Percentiles rank a stretch among this genome's conserved stretches.
These are phyloP conservation scores for Sporothrix luriei DNA, from an alignment of 2,329 filamentous ascomycete species.

Conservation along the genomic window DNA sequence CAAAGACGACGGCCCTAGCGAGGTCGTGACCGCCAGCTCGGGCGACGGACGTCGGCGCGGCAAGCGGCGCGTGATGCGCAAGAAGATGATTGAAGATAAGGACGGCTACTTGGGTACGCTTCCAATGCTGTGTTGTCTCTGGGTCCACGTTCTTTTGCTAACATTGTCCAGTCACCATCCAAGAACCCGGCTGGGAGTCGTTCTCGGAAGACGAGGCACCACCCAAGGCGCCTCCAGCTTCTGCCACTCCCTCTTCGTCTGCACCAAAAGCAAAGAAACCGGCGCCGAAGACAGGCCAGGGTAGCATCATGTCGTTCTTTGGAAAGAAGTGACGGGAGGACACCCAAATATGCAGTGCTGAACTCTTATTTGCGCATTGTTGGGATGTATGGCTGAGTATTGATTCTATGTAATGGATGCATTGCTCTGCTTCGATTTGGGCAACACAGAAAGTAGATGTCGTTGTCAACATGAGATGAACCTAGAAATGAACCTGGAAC, in stretches of 20 bases:
- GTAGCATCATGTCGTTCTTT: constrained; percentile 92
- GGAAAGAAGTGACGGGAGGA: constrained; percentile 64
- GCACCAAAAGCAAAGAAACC: constrained; percentile 61
- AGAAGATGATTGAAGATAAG: constrained; percentile 82
- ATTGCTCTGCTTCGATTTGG: background rate
- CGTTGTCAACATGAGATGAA: constrained; percentile 2
- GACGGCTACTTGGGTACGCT: constrained; percentile 82
- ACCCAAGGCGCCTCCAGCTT: constrained; percentile 49
- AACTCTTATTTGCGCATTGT: background rate
- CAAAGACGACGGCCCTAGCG: constrained; percentile 46
- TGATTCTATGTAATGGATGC: background rate
- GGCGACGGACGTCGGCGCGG: constrained; percentile 70
- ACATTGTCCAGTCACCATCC: constrained; percentile 69
- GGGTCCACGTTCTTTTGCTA: background rate
- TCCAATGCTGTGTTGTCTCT: too few relatives aligned
- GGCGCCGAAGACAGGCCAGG: constrained; percentile 63
- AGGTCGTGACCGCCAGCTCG: constrained; percentile 55
- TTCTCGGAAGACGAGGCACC: constrained; percentile 85
- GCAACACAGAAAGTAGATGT: background rate
- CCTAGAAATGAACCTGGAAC: background rate
- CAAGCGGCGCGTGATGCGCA: constrained; percentile 79
- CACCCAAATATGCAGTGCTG: background rate
- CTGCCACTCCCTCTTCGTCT: constrained; percentile 43
- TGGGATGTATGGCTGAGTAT: background rate
- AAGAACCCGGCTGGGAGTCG: constrained; percentile 84